A percentile compares a stretch with the other conserved stretches of the same genome.
Conservation (phyloP, 164 flowering plant genomes). For the Annona squamosa region DNA sequence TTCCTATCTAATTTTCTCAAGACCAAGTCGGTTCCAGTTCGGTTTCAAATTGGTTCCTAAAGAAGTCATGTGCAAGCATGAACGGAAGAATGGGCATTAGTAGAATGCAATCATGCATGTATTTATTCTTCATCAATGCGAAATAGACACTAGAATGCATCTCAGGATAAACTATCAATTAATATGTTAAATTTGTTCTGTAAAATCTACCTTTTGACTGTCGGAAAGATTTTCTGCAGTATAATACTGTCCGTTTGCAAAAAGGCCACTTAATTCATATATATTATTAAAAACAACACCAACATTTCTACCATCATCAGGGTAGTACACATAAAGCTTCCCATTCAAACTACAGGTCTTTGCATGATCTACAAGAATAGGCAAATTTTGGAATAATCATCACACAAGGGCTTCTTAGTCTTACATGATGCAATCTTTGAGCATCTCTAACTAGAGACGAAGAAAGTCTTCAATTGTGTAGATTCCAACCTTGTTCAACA, state of each 20-base stretch:
- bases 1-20: too few relatives aligned
- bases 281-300: conserved; percentile 87
- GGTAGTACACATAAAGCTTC: conserved; percentile 48
- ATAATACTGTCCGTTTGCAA: conserved; percentile 58
- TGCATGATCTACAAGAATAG: conserved; percentile 83
- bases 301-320: conserved; percentile 64
- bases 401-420: conserved; percentile 13
- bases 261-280: conserved; percentile 73
- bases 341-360: conserved; percentile 88
- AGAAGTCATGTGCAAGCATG: too few relatives aligned
- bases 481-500: conserved; percentile 70
- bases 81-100: too few relatives aligned
- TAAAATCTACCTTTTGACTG: conserved; percentile 62
- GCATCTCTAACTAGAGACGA: conserved; percentile 65
- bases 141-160: too few relatives aligned
- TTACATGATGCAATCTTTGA: conserved; percentile 69
- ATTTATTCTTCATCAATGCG: too few relatives aligned
- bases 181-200: too few relatives aligned
- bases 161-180: too few relatives aligned
- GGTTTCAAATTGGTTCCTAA: too few relatives aligned
- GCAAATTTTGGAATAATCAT: neutral
- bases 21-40: too few relatives aligned
- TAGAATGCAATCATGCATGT: too few relatives aligned
- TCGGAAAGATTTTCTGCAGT: conserved; percentile 73
- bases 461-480: conserved; percentile 75